Conservation (phyloP, 2,329 filamentous ascomycete genomes). For the Magnaporthiopsis poae region DNA sequence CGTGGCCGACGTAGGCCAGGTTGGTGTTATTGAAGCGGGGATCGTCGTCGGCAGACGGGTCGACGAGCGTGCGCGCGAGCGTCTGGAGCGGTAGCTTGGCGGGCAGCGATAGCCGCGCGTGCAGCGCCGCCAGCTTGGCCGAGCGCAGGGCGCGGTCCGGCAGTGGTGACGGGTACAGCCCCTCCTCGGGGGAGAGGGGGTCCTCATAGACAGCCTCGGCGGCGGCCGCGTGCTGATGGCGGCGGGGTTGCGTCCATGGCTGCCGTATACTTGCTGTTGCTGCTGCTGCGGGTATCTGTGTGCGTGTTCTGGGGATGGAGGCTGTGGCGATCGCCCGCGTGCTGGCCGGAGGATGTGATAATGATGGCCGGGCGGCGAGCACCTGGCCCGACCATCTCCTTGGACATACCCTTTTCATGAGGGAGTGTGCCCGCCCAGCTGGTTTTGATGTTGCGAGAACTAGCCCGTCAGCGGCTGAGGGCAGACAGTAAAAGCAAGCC, state of each 20-base stretch:
- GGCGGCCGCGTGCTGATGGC: slow-evolving; percentile 1
- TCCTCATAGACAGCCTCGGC: slow-evolving; percentile 12
- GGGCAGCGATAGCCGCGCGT: slow-evolving; percentile 77
- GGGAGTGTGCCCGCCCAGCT: slow-evolving; percentile 10
- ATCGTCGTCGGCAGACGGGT: slow-evolving; percentile 72
- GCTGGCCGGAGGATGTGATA: slow-evolving; percentile 12
- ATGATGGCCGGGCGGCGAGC: slow-evolving; percentile 39
- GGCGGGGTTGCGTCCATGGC: slow-evolving; percentile 14
- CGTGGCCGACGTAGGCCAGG: slow-evolving; percentile 68
- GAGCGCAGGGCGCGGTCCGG: slow-evolving; percentile 59
- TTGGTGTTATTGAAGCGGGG: slow-evolving; percentile 79
- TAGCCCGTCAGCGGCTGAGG: background rate
- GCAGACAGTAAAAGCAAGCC: background rate
- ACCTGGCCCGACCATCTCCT: slow-evolving; percentile 51
- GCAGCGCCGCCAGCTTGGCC: slow-evolving; percentile 83
- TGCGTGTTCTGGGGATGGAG: slow-evolving; percentile 3
- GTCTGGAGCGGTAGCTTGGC: slow-evolving; percentile 74
- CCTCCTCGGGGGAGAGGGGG: slow-evolving; percentile 4
- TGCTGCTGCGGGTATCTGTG: background rate
- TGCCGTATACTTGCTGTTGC: background rate
- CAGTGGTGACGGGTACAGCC: slow-evolving; percentile 59
- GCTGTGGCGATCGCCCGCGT: slow-evolving; percentile 6
- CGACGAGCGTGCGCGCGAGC: slow-evolving; percentile 75
- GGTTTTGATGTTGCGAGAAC: background rate
- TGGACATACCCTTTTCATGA: slow-evolving; percentile 54